Base-by-base conservation (phyloP, 306 rosid genomes). In the Cucumis cinereus region DNA sequence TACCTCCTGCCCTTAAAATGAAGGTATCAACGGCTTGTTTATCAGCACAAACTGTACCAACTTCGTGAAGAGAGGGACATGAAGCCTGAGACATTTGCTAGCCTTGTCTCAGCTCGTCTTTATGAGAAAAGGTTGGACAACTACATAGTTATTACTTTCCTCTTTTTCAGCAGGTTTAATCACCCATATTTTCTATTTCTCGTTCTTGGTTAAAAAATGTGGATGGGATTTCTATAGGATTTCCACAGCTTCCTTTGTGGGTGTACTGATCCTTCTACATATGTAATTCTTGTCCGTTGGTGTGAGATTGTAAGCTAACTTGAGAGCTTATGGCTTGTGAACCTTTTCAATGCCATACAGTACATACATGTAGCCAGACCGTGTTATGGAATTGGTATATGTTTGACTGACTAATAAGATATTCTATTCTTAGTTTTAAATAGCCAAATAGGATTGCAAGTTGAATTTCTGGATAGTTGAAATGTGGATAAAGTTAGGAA, bases 1-100 rank as follows among this genome's bases (percentile, higher is more conserved):
- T 72, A 23, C 45, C 3, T 60, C 28, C 23, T 26, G 62, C 36
- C 10, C 15, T 49, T 23, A 24, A 36, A 6, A 61, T 73, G 69
- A 38, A 89, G 93, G 86, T 88, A 86, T 76, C 97, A 89, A 82
- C 86, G 96, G 87, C 90, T 90, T 30, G 90, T 90, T 57, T 93
- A 86, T 72, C 90, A 92, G 67, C 97, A 93, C 90, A 89, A 93
- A 79, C 85, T 93, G 53, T 93, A 93, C 80, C 90, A 88, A 83
- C 98, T 93, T 76, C 89, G 98, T 7, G 98, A 93, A 79, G 95
- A 93, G 83, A 87, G 97, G 82, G 95, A 88, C 67, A 93, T 93
- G 97, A 93, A 90, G 79, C 98, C 98, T 0, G 98, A 93, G 85
- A 90, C 98, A 4, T 93, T 93, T 78, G 95, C 98, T 40, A 89